These are phyloP conservation scores for Colletotrichum lindemuthianum DNA, from an alignment of 2,329 filamentous ascomycete genomes.

Conservation along the genomic window DNA sequence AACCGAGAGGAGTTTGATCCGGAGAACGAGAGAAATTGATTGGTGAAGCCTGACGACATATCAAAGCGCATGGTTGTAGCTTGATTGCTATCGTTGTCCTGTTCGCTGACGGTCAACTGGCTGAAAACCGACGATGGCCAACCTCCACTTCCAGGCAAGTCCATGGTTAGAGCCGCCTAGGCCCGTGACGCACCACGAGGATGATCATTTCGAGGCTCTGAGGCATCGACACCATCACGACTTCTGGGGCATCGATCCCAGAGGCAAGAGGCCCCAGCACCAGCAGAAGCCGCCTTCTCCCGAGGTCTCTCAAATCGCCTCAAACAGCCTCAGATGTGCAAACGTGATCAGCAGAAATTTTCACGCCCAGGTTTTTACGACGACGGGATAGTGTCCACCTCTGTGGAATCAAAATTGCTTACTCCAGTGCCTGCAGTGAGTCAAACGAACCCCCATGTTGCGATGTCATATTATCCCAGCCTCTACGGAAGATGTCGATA, in stretches of 20 bases:
- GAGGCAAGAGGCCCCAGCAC: neutral
- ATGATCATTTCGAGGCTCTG: neutral
- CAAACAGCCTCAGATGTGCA: slow-evolving; percentile 9
- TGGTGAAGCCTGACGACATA: no score
- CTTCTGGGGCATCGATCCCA: neutral
- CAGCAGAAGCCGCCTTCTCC: slow-evolving; percentile 31
- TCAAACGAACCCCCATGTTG: neutral
- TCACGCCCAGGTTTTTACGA: neutral
- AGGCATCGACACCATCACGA: neutral
- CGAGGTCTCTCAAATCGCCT: slow-evolving; percentile 2
- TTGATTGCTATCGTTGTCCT: no score
- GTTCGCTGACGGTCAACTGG: no score
- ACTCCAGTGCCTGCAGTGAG: neutral
- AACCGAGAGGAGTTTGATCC: no score
- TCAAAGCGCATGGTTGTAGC: no score
- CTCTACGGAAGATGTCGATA: no score
- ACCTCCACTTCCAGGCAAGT: no score
- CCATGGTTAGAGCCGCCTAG: no score
- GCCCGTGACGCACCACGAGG: no score
- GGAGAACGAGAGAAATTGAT: no score
- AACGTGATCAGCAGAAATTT: slow-evolving; percentile 18
- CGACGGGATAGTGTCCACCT: neutral
- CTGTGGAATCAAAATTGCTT: neutral
- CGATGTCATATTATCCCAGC: neutral
- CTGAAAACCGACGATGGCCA: no score